Evolutionary conservation across 371 early-diverging fungal genomes (phyloP).

Genomic region (Scutellospora calospora): DNA sequence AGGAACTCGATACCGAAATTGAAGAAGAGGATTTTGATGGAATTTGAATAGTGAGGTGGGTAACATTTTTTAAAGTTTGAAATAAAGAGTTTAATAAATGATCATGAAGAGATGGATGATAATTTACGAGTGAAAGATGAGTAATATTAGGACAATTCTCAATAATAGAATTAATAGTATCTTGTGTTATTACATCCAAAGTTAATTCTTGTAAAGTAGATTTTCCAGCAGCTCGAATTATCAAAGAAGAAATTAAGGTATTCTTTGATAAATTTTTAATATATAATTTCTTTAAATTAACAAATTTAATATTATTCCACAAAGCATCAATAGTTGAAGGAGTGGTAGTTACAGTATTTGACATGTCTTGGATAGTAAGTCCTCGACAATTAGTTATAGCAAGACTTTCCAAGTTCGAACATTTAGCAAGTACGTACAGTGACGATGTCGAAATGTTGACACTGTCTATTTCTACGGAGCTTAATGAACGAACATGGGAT

Average conservation of each 20-base stretch:
- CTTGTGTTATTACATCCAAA: not conserved
- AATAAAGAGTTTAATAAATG: not conserved
- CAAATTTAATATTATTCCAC: not conserved
- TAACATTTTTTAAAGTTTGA: not conserved
- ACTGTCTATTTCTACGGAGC: not conserved
- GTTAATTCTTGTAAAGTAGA: not conserved
- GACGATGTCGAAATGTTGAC: not conserved
- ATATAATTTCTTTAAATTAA: slow-evolving; percentile 3
- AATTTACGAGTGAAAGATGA: not conserved
- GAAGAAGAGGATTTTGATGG: not conserved
- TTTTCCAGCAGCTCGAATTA: not conserved
- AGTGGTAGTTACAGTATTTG: not conserved
- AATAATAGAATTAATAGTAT: not conserved
- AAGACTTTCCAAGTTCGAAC: not conserved
- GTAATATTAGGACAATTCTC: not conserved
- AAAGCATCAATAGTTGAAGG: not conserved
- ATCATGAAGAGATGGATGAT: not conserved
- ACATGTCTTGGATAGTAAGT: not conserved
- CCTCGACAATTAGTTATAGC: not conserved
- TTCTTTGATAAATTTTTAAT: not conserved
- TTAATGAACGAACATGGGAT: not conserved
- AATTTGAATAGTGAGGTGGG: not conserved
- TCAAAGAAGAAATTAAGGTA: not conserved
- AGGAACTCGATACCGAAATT: not conserved
- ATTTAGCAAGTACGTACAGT: not conserved